Percentiles rank a stretch among this genome's conserved stretches.
phyloP scores from a whole-genome alignment of 2,329 filamentous ascomycete species.

The Trichoderma gracile region DNA sequence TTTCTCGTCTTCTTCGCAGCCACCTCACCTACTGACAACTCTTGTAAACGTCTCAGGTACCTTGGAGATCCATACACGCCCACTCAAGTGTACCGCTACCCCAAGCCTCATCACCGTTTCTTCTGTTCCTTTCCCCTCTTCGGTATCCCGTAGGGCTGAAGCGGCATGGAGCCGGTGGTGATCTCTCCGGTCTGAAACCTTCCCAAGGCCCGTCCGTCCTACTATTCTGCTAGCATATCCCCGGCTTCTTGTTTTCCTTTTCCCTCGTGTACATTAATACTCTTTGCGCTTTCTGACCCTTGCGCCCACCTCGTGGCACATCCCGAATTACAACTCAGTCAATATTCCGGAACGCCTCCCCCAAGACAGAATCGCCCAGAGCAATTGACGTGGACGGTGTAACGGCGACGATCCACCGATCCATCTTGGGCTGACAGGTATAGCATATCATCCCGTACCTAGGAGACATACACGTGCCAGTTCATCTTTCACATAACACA shows the following conservation, averaged over 20 bases:
- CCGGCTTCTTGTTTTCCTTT: too few relatives aligned
- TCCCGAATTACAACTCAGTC: too few relatives aligned
- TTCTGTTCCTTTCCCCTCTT: not conserved
- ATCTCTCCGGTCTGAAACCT: not conserved
- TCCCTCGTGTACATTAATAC: too few relatives aligned
- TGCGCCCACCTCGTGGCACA: not conserved
- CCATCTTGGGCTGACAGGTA: too few relatives aligned
- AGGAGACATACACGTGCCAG: too few relatives aligned
- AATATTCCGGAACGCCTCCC: too few relatives aligned
- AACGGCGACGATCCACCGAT: too few relatives aligned
- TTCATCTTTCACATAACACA: too few relatives aligned
- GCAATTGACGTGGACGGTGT: too few relatives aligned
- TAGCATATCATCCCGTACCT: too few relatives aligned
- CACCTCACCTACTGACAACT: constrained; percentile 4
- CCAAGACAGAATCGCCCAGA: too few relatives aligned
- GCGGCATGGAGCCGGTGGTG: constrained; percentile 2
- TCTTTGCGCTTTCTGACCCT: too few relatives aligned
- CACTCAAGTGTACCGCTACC: constrained; percentile 2
- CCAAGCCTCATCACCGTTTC: not conserved
- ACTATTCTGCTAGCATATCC: not conserved
- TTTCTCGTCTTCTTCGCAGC: not conserved
- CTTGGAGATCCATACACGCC: not conserved
- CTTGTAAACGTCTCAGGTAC: not conserved
- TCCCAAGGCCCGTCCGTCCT: not conserved
- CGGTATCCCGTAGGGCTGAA: constrained; percentile 21